Evolutionary conservation across 495 filamentous ascomycete species (phyloP).

Genomic region (Aspergillus wentii): DNA sequence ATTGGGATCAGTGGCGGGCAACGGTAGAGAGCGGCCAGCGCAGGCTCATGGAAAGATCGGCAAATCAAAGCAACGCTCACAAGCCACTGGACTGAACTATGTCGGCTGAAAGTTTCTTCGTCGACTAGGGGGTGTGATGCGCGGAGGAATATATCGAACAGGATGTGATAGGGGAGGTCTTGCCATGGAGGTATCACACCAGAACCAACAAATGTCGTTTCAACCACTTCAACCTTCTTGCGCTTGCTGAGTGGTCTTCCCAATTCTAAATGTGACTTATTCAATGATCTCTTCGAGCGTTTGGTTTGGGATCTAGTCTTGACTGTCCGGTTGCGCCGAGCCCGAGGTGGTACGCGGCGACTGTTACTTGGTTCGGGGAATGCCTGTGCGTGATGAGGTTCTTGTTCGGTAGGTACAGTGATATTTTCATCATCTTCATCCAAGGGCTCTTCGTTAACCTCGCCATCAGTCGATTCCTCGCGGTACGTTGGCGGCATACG

Average conservation of each 20-base stretch:
- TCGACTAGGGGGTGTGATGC: constrained; percentile 60
- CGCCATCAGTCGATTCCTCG: constrained; percentile 38
- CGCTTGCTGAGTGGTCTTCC: constrained; percentile 25
- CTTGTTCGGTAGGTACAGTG: constrained; percentile 5
- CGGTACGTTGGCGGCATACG: constrained; percentile 35
- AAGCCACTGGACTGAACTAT: constrained; percentile 54
- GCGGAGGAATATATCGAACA: constrained; percentile 62
- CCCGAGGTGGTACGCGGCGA: constrained; percentile 14
- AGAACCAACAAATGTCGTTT: constrained; percentile 21
- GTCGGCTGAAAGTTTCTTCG: constrained; percentile 25
- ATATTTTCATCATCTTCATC: constrained; percentile 10
- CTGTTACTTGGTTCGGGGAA: constrained; percentile 6
- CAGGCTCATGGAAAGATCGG: constrained; percentile 64
- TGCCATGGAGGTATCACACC: constrained; percentile 61
- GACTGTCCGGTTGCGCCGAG: constrained; percentile 11
- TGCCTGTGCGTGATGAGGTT: constrained; percentile 4
- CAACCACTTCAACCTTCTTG: constrained; percentile 16
- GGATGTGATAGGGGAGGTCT: constrained; percentile 65
- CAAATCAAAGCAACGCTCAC: constrained; percentile 56
- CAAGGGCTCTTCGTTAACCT: constrained; percentile 8
- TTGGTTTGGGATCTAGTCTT: constrained; percentile 15
- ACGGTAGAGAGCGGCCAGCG: constrained; percentile 67
- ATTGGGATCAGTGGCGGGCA: constrained; percentile 58
- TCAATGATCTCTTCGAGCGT: constrained; percentile 11
- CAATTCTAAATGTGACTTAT: constrained; percentile 14